phyloP scores from a whole-genome alignment of 179 eudicot genomes.

The Nepenthes alata region DNA sequence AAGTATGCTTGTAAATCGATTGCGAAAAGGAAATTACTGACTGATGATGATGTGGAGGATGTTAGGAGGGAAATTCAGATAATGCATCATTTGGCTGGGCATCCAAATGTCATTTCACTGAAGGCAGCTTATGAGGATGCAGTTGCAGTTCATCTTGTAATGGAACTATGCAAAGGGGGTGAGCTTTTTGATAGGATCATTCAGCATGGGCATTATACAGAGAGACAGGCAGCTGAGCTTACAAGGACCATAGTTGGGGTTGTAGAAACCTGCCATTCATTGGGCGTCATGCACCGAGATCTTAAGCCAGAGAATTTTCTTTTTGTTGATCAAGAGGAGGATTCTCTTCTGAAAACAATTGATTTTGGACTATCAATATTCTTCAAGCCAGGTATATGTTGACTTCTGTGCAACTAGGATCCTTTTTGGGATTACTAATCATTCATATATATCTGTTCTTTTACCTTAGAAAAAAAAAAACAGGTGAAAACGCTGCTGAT shows the following conservation, averaged over 20 bases:
- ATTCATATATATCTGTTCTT: not conserved
- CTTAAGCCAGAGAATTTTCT: slow-evolving; percentile 15
- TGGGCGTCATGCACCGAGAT: slow-evolving; percentile 15
- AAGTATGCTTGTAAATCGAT: slow-evolving; percentile 13
- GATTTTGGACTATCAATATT: slow-evolving; percentile 13
- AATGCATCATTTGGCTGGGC: slow-evolving; percentile 12
- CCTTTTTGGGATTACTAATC: not conserved
- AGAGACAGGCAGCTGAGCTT: slow-evolving; percentile 11
- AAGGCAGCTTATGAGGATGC: slow-evolving; percentile 12
- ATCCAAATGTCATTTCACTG: slow-evolving; percentile 3
- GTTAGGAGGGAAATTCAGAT: slow-evolving; percentile 15
- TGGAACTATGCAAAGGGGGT: slow-evolving; percentile 14
- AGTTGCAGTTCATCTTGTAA: slow-evolving; percentile 10
- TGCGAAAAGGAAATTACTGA: slow-evolving; percentile 11
- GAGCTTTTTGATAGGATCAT: slow-evolving; percentile 15
- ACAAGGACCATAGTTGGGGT: slow-evolving; percentile 9
- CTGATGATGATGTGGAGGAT: slow-evolving; percentile 15
- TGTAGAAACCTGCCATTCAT: slow-evolving; percentile 10
- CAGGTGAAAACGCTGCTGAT: no score
- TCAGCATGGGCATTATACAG: slow-evolving; percentile 9
- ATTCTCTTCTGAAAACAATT: slow-evolving; percentile 11
- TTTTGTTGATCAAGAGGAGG: slow-evolving; percentile 9
- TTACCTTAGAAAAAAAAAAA: no score
- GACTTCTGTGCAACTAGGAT: not conserved
- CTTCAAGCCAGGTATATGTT: slow-evolving; percentile 11